Evolutionary conservation across 306 rosid species (phyloP).

Genomic region (Sicyos edulis): DNA sequence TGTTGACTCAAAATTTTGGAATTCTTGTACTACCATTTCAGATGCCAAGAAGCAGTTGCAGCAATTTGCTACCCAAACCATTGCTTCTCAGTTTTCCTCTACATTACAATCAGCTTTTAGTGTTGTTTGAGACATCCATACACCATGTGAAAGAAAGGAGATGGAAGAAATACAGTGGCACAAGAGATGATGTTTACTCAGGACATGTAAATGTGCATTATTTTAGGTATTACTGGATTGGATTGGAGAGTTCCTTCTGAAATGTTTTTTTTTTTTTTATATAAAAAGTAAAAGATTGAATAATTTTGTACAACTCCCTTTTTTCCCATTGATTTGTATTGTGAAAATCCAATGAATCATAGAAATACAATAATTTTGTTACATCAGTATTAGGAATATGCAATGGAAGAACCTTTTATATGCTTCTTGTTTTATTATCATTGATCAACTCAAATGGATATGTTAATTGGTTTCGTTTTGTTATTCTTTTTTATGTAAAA

Average conservation of each 20-base stretch:
- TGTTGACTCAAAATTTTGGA: not conserved
- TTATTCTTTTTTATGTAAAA: no score
- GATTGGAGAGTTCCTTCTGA: not conserved
- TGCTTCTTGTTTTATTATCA: no score
- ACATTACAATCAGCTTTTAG: constrained; percentile 78
- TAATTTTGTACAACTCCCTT: constrained; percentile 12
- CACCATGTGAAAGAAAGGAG: constrained; percentile 7
- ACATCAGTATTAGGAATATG: no score
- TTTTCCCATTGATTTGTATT: not conserved
- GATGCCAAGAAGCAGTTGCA: constrained; percentile 93
- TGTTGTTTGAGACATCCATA: constrained; percentile 45
- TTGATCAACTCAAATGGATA: no score
- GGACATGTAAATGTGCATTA: constrained; percentile 18
- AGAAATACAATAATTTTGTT: no score
- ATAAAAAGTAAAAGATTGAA: not conserved
- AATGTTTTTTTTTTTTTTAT: not conserved
- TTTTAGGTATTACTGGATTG: constrained; percentile 8
- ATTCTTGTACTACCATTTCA: constrained; percentile 22
- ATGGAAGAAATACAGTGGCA: constrained; percentile 7
- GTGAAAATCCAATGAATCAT: constrained; percentile 12
- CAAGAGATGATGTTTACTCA: constrained; percentile 13
- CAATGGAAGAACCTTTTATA: no score
- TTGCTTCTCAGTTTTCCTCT: constrained; percentile 70
- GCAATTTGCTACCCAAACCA: constrained; percentile 78
- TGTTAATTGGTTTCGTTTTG: no score